Base-by-base conservation (phyloP, 2,329 filamentous ascomycete genomes). In the Bimuria novae-zelandiae region DNA sequence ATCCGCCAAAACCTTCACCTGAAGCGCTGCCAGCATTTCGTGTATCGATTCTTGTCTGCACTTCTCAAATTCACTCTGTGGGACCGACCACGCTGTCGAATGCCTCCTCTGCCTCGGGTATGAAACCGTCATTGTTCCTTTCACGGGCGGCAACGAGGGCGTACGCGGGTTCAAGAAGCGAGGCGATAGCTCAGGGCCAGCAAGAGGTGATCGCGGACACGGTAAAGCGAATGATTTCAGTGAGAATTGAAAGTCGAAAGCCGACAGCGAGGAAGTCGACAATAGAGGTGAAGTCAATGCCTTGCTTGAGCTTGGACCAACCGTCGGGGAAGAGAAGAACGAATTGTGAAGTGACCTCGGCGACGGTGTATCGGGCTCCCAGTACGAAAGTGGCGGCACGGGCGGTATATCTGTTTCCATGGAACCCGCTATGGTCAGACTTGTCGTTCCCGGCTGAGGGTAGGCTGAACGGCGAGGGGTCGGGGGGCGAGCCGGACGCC, bases 321-420 rank as follows among this genome's bases (percentile, higher is more conserved):
- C 35, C 8, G 16, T 30, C 17, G 49, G 37, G n/a, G 56, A 55
- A 4, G 40, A 44, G 32, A 65, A 57, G 37, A 60, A 66, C 3
- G 57, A 57, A 16, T 66, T 64, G 35, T 21, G 12, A 10, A 51
- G 51, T 12, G 56, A 56, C 12, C 33, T 11, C 5, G 57, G 54
- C 27, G 55, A 60, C 3, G 62, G 58, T 1, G 59, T 63, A 2
- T 61, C 58, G 1, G 60, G 54, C 14, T 57, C 50, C 55, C 56
- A 62, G 49, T 56, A 64, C 2, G 64, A 64, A 3, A 64, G 40
- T 1, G 52, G 41, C 14, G 55, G 58, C 1, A 64, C 40, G 3
- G 60, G 50, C 11, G 54, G 60, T 16, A 42, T 23, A 10, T 54
- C 33, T 10, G 14, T 3, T 6, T 50, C n/a, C 3, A 14, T 17